Conservation (phyloP, 345 rosid genomes). For the Laguncularia racemosa region DNA sequence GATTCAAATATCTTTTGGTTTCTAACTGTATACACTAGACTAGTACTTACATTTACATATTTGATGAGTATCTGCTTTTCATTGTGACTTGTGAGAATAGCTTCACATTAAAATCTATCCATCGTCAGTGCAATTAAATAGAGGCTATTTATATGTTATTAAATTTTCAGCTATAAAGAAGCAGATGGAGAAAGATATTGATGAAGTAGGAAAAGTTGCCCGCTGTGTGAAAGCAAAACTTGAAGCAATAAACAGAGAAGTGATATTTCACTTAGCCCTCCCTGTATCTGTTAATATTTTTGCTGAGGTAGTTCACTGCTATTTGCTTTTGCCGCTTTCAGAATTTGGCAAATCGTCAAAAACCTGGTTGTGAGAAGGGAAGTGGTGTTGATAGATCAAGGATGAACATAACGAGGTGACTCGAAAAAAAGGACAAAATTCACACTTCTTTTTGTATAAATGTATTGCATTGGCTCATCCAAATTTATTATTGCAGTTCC, state of each 20-base stretch:
- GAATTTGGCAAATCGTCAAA: conserved; percentile 84
- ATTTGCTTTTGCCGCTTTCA: conserved; percentile 16
- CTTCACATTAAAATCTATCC: too few species aligned
- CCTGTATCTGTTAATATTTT: not conserved
- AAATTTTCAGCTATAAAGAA: conserved; percentile 64
- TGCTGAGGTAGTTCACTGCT: conserved; percentile 5
- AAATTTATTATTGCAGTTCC: conserved; percentile 37
- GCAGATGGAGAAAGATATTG: conserved; percentile 90
- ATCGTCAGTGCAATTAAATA: too few species aligned
- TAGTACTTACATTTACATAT: too few species aligned
- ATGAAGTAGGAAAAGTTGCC: conserved; percentile 87
- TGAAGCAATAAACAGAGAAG: conserved; percentile 76
- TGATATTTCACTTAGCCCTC: conserved; percentile 12
- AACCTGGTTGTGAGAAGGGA: conserved; percentile 88
- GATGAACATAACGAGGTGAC: conserved; percentile 52
- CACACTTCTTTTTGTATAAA: not conserved
- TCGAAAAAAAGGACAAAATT: too few species aligned
- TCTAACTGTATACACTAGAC: too few species aligned
- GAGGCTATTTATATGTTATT: too few species aligned
- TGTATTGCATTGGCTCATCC: not conserved
- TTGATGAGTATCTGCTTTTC: too few species aligned
- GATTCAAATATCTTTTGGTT: too few species aligned
- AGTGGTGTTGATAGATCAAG: conserved; percentile 83
- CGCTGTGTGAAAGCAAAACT: conserved; percentile 65
- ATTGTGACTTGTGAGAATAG: too few species aligned